Base-by-base conservation (phyloP, 495 filamentous ascomycete genomes). In the Aspergillus avenaceus region DNA sequence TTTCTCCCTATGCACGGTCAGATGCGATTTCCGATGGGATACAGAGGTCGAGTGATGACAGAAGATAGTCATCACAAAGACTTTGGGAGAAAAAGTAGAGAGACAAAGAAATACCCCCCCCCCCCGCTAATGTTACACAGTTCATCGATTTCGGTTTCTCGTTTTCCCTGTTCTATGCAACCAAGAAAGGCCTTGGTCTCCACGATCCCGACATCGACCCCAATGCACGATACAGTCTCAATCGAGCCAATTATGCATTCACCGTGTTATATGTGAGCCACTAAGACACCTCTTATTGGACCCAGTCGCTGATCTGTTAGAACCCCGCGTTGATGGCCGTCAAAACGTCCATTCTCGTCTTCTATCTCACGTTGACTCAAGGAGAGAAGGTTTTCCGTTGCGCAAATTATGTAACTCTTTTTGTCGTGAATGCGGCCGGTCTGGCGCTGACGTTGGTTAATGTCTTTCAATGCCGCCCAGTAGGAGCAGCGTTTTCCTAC, bases 331-430 rank as follows among this genome's bases (percentile, higher is more conserved):
- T 96, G 46, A 77, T 77, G 73, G 61, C 68, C 29, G 63, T 90
- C 41, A 97, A 96, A 69, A 90, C 89, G 4, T 92, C 88, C n/a
- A 90, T 97, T 54, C 78, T 96, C 42, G 69, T 91, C 50, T 96
- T 95, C 64, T 96, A 90, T 70, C 77, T 95, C 24, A 83, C 85
- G 26, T 70, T 96, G 43, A 85, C 88, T 6, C 84, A 82, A 56
- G 84, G 84, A 26, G 84, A 90, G 34, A 84, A 84, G 55, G 69
- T 88, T 25, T 83, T 91, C 58, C 79, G 82, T 54, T 80, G 82
- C 68, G 77, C 81, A 2, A 88, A 85, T 19, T 86, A 87, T 71
- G 74, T 72, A 14, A 87, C 87, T 2, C 66, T 95, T 5, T 65
- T 70, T 26, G 80, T 91, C 13, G 90, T 93, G 43, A 92, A 92